phyloP scores from a whole-genome alignment of 78 protist genomes.

The Creolimax fragrantissima region DNA sequence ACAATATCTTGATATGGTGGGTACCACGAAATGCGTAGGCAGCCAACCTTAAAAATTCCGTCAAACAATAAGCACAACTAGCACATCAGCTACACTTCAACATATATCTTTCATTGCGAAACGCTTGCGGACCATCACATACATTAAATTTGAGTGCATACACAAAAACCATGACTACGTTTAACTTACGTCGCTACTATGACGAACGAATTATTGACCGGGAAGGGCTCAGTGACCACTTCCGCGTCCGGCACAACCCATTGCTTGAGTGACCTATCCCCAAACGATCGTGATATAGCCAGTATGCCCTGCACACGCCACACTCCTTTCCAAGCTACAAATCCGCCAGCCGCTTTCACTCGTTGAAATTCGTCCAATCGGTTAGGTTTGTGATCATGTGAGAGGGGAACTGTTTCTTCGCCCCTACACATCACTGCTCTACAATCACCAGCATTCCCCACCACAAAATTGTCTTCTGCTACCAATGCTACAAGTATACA shows the following conservation, averaged over 20 bases:
- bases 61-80: no score
- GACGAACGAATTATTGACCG: not conserved
- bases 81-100: no score
- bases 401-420: not conserved
- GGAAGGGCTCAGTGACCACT: not conserved
- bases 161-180: no score
- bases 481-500: not conserved
- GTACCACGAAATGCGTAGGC: no score
- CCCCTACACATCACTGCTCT: not conserved
- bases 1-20: no score
- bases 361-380: not conserved
- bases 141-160: no score
- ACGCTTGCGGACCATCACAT: no score
- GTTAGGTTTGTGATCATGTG: conserved; percentile 10
- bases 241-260: not conserved
- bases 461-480: not conserved
- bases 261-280: not conserved
- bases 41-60: no score
- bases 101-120: no score
- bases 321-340: not conserved
- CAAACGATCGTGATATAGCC: not conserved
- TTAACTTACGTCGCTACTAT: not conserved
- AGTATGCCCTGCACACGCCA: not conserved
- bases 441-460: not conserved
- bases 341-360: not conserved